Base-by-base conservation (phyloP, 306 rosid species). In the Quercus wislizeni region DNA sequence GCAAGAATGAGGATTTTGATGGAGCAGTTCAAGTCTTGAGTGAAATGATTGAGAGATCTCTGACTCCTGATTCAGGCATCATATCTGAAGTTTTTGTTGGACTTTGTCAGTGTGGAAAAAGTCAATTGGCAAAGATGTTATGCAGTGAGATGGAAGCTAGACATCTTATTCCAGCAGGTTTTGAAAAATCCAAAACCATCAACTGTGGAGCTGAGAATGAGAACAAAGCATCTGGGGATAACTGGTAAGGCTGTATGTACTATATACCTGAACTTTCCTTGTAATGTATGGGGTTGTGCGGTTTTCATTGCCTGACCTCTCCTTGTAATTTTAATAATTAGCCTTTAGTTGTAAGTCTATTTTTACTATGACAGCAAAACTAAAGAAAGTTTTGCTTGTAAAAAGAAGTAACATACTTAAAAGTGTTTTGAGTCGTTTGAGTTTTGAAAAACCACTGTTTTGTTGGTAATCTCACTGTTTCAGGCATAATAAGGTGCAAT, bases 1-100 rank as follows among this genome's bases (percentile, higher is more conserved):
- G 93, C 84, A 70, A 65, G 69, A 88, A 86, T 63, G 85, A 87
- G 63, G 98, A 94, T 81, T 92, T 85, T 73, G 94, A 91, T 74
- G 97, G 97, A 75, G 97, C 93, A 70, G 85, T 85, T 28, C 83
- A 89, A 79, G 79, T 88, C 21, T 76, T 92, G 89, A 82, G 79
- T 79, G 97, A 91, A 83, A 90, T 92, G 97, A 55, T 85, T 75
- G 81, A 80, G 69, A 90, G 92, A 81, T 77, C 54, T 49, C 68
- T 85, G 70, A 80, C 74, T 75, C 97, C 87, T 63, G 89, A 87
- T 86, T 81, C 84, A 13, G 72, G 69, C 57, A 78, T 74, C 43
- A 82, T 94, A 27, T 85, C 56, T 82, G 94, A 87, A 80, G 82
- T 91, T 38, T 88, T 63, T 65, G 27, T 9, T 71, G 98, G 89